These are phyloP conservation scores for Neonectria punicea DNA, from an alignment of 2,329 filamentous ascomycete species.

Conservation along the genomic window DNA sequence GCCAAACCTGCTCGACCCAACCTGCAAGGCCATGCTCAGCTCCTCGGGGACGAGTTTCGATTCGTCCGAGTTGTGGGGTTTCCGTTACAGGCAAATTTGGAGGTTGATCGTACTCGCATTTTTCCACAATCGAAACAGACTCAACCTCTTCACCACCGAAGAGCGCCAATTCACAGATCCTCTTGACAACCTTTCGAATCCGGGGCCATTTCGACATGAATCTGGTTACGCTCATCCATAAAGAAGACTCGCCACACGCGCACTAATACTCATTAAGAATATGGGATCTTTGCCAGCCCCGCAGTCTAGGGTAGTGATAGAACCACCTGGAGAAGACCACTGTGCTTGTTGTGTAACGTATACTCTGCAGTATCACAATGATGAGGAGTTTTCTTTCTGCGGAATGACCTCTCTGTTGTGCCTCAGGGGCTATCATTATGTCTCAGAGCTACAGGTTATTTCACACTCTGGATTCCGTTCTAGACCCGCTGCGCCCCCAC, in stretches of 20 bases:
- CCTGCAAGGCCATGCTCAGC: too few relatives aligned
- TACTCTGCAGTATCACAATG: slow-evolving; percentile 7
- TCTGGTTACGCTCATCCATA: slow-evolving; percentile 27
- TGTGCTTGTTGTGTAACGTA: slow-evolving; percentile 4
- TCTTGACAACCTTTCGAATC: slow-evolving; percentile 16
- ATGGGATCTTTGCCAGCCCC: slow-evolving; percentile 20
- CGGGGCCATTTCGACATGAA: slow-evolving; percentile 26
- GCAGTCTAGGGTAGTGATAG: slow-evolving; percentile 14
- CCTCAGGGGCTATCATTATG: background rate
- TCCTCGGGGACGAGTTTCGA: too few relatives aligned
- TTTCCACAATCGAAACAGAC: too few relatives aligned
- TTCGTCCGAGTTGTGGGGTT: too few relatives aligned
- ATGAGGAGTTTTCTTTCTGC: too few relatives aligned
- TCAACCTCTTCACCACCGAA: slow-evolving; percentile 20
- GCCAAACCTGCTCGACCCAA: too few relatives aligned
- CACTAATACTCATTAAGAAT: slow-evolving; percentile 29
- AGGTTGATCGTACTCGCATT: too few relatives aligned
- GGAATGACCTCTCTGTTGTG: background rate
- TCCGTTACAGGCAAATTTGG: too few relatives aligned
- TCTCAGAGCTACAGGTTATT: background rate
- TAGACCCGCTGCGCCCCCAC: background rate
- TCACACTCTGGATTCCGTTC: background rate
- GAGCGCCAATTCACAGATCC: slow-evolving; percentile 7
- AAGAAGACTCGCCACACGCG: slow-evolving; percentile 25
- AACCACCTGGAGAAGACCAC: slow-evolving; percentile 7